Conservation (phyloP, 495 filamentous ascomycete genomes). For the Xylaria bambusicola region DNA sequence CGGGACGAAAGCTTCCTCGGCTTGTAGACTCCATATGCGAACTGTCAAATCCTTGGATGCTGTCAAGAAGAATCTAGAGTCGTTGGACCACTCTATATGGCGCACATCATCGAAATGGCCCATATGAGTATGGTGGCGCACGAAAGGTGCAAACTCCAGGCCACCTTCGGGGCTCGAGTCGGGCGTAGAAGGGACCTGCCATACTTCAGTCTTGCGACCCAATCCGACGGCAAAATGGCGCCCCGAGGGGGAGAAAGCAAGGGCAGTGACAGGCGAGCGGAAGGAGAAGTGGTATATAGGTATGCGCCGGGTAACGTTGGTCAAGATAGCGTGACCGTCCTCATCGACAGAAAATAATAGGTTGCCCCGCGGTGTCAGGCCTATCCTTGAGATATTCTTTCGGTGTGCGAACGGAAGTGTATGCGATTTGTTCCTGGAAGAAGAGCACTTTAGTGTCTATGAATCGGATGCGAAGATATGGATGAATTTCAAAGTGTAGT, state of each 20-base stretch:
- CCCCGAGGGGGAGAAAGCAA: conserved; percentile 91
- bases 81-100: conserved; percentile 88
- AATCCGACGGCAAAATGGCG: conserved; percentile 84
- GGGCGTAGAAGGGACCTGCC: conserved; percentile 90
- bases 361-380: conserved; percentile 85
- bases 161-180: conserved; percentile 76
- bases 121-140: conserved; percentile 79
- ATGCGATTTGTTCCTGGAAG: conserved; percentile 83
- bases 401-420: conserved; percentile 94
- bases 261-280: conserved; percentile 74
- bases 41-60: conserved; percentile 89
- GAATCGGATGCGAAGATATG: not conserved
- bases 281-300: conserved; percentile 93
- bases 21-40: conserved; percentile 89
- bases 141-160: conserved; percentile 92
- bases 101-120: conserved; percentile 86
- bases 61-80: conserved; percentile 91
- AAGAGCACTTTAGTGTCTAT: conserved; percentile 26
- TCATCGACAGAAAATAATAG: conserved; percentile 90
- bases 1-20: conserved; percentile 83
- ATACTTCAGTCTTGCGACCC: conserved; percentile 84
- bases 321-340: conserved; percentile 89
- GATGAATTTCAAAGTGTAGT: not conserved
- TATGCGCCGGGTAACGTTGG: conserved; percentile 81
- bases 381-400: conserved; percentile 85